phyloP scores from a whole-genome alignment of 2,329 filamentous ascomycete genomes.

The Seiridium cupressi region DNA sequence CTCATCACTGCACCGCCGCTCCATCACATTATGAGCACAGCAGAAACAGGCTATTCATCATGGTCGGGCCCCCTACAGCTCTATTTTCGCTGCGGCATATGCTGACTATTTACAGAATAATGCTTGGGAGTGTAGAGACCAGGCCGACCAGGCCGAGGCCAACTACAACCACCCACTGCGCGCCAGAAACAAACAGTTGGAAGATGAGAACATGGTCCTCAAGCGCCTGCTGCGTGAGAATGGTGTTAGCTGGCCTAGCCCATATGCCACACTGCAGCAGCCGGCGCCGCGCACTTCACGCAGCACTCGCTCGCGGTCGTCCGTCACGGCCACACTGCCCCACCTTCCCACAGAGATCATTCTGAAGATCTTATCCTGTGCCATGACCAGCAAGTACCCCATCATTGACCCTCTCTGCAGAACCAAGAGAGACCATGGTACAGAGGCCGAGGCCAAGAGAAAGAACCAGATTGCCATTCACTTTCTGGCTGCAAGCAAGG shows the following conservation, averaged over 20 bases:
- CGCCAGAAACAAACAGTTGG: constrained; percentile 40
- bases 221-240: constrained; percentile 52
- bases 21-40: too few species aligned
- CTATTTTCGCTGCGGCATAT: neutral
- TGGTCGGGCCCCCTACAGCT: neutral
- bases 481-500: constrained; percentile 50
- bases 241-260: constrained; percentile 48
- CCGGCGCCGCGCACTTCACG: constrained; percentile 1
- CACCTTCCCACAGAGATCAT: constrained; percentile 52
- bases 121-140: constrained; percentile 52
- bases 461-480: constrained; percentile 50
- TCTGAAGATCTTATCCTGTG: constrained; percentile 49
- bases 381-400: constrained; percentile 45
- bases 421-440: constrained; percentile 39
- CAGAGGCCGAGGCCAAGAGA: constrained; percentile 39
- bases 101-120: neutral
- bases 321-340: constrained; percentile 26
- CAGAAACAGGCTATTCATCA: neutral
- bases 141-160: constrained; percentile 47
- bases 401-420: constrained; percentile 55
- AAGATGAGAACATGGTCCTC: constrained; percentile 47
- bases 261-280: constrained; percentile 26
- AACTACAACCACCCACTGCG: constrained; percentile 49
- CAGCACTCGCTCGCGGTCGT: constrained; percentile 8
- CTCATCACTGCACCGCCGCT: too few species aligned